phyloP scores from a whole-genome alignment of 108 stramenopile species.

The Pseudonitzschia multistriata region DNA sequence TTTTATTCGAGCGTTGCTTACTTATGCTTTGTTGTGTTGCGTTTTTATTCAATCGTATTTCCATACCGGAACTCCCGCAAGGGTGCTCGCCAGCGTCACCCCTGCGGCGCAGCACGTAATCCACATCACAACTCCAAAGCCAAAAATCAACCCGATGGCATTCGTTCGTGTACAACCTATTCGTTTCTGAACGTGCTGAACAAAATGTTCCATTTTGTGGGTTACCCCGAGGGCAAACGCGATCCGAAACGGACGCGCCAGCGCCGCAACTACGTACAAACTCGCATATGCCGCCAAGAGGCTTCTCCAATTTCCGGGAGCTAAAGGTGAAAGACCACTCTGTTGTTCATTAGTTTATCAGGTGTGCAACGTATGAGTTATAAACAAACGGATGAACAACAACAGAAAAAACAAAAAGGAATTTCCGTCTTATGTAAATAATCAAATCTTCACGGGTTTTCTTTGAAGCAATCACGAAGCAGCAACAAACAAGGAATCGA shows the following conservation, averaged over 20 bases:
- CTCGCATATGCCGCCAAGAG: conserved; percentile 75
- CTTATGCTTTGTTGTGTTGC: no score
- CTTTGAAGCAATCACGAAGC: neutral
- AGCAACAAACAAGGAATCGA: neutral
- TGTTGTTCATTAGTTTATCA: neutral
- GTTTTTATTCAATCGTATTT: conserved; percentile 1
- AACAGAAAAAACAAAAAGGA: neutral
- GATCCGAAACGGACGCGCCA: conserved; percentile 62
- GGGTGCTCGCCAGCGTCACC: conserved; percentile 25
- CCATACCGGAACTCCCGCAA: conserved; percentile 36
- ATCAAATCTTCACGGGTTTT: neutral
- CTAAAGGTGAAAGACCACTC: conserved; percentile 72
- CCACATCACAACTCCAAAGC: conserved; percentile 16
- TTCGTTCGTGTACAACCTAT: conserved; percentile 15
- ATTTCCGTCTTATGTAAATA: no score
- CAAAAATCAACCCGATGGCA: conserved; percentile 13
- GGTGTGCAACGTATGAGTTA: neutral
- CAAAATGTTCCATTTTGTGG: conserved; percentile 16
- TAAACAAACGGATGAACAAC: neutral
- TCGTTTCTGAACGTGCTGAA: conserved; percentile 20
- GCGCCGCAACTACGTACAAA: conserved; percentile 57
- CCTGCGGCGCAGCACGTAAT: conserved; percentile 12
- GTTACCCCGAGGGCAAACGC: conserved; percentile 45
- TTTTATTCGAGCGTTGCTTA: neutral
- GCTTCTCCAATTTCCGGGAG: conserved; percentile 74